Evolutionary conservation across 495 filamentous ascomycete species (phyloP).

Genomic region (Penicillium mononematosum): DNA sequence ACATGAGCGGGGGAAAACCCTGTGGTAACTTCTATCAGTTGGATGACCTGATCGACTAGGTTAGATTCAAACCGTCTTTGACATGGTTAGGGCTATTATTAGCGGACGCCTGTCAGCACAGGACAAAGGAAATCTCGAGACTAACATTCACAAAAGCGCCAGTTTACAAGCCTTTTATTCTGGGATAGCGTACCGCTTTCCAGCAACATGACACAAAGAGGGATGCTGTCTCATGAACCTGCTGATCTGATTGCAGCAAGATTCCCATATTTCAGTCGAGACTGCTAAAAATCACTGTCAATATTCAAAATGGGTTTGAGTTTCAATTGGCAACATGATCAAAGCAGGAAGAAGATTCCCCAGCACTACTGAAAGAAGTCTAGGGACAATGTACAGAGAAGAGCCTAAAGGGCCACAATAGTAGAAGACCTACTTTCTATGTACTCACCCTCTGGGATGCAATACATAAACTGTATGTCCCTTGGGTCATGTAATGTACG

Average conservation of each 20-base stretch:
- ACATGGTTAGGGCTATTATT: background rate
- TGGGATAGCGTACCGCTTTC: background rate
- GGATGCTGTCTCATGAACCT: background rate
- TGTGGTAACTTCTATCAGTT: background rate
- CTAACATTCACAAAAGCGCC: background rate
- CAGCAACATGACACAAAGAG: background rate
- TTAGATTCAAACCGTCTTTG: background rate
- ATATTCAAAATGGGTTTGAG: background rate
- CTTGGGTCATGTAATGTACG: background rate
- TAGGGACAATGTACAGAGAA: background rate
- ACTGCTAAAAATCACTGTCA: background rate
- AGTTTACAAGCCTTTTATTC: background rate
- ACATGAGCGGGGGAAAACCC: background rate
- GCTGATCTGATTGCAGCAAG: background rate
- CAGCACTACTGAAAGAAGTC: background rate
- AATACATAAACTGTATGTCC: background rate
- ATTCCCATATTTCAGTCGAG: background rate
- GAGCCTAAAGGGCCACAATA: background rate
- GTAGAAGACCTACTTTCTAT: background rate
- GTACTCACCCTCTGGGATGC: background rate
- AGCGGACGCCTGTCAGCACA: background rate
- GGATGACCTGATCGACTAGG: background rate
- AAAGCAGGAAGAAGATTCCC: background rate
- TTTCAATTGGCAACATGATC: background rate
- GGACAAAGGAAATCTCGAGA: background rate